Base-by-base conservation (phyloP, 2,329 filamentous ascomycete genomes). In the Orbilia blumenaviensis region DNA sequence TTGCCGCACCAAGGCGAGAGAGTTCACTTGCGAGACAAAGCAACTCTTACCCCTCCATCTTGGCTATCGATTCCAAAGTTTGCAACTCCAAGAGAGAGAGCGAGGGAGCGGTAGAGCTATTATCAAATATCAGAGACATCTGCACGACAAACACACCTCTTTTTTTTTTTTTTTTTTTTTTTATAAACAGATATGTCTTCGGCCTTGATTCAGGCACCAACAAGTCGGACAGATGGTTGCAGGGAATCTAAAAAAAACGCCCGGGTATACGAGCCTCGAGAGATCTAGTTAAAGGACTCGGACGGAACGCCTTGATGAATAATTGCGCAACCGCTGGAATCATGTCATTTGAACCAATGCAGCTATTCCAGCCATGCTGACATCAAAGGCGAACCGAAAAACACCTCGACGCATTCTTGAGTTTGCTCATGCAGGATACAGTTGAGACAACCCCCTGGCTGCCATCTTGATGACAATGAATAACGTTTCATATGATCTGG, bases 251-350 rank as follows among this genome's bases (percentile, higher is more conserved):
- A 66, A 42, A 62, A 66, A 62, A 66, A 60, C 27, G 29, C 9
- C 69, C 62, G 69, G 66, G 23, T 44, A 54, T 74, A 74, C 69
- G 69, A 74, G 61, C 36, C 62, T 36, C 34, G 16, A 66, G 42
- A 34, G 21, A 54, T 32, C 29, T 23, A 23, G 18, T 56, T 29
- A 34, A 32, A 52, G 32, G 38, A 61, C 41, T 60, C 12, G 32
- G 25, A 58, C 46, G 29, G 12, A 27, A 64, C 44, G 34, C 41
- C 42, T 54, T 67, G 58, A 66, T 73, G 52, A 74, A 74, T 74
- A 74, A 74, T 74, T 74, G 69, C 69, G 69, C 62, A 74, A 74
- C 69, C 62, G 54, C 42, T 67, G 41, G 62, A 66, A 66, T 66
- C 68, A 74, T 74, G 69, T 67, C 69, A 74, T 63, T 56, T 61